A percentile compares a stretch with the other conserved stretches of the same genome.
phyloP scores from a whole-genome alignment of 768 basidiomycete species.

The Cytidiella melzeri region DNA sequence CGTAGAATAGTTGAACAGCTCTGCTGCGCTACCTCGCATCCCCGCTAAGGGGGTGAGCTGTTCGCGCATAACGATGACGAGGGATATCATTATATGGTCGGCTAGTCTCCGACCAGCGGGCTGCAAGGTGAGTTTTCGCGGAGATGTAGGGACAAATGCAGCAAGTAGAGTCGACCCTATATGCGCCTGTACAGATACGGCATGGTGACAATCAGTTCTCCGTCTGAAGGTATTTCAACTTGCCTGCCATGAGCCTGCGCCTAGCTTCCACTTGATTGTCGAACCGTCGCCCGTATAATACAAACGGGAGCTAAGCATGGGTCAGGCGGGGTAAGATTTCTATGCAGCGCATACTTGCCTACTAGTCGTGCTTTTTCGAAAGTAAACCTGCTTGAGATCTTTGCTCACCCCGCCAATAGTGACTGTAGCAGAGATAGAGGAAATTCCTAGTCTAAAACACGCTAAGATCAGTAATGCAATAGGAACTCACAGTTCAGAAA shows the following conservation, averaged over 20 bases:
- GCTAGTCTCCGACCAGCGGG: constrained; percentile 16
- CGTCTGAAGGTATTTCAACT: constrained; percentile 1
- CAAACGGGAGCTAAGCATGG: constrained; percentile 14
- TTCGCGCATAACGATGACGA: constrained; percentile 21
- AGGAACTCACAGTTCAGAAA: not conserved
- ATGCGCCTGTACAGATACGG: constrained; percentile 8
- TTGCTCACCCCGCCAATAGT: constrained; percentile 12
- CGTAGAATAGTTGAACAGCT: constrained; percentile 11
- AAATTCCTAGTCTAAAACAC: constrained; percentile 13
- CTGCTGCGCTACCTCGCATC: constrained; percentile 8
- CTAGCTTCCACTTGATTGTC: constrained; percentile 19
- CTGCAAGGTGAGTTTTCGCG: constrained; percentile 17
- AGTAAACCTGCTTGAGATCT: constrained; percentile 14
- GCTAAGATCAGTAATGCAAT: not conserved
- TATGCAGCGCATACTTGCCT: constrained; percentile 8
- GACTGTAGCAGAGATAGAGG: constrained; percentile 12
- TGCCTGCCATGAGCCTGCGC: constrained; percentile 16
- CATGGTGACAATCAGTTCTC: not conserved
- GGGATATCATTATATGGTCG: constrained; percentile 18
- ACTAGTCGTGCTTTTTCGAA: constrained; percentile 12
- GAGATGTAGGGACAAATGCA: constrained; percentile 12
- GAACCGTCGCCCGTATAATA: constrained; percentile 18
- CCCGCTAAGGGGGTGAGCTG: constrained; percentile 10
- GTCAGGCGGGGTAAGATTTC: not conserved
- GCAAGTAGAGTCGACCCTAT: constrained; percentile 13